Evolutionary conservation across 306 rosid genomes (phyloP).

Genomic region (Mimosa bimucronata): DNA sequence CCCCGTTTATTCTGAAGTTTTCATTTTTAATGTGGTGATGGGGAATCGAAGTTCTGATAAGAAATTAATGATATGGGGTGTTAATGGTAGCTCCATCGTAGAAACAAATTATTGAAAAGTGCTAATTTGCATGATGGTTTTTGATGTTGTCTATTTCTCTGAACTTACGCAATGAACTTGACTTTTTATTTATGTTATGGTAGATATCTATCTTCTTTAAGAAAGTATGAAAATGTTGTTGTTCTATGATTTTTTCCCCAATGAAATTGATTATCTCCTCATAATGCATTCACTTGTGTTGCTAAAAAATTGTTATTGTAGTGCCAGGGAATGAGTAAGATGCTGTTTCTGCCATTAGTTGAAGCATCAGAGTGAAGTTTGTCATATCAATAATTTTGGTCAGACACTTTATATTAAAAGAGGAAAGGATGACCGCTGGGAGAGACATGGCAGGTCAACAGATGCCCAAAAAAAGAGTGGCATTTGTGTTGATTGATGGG

Average conservation of each 20-base stretch:
- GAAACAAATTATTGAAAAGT: neutral
- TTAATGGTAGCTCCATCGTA: neutral
- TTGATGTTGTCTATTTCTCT: neutral
- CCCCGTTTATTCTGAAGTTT: neutral
- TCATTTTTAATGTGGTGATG: neutral
- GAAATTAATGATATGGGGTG: neutral
- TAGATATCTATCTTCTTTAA: neutral
- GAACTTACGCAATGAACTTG: neutral
- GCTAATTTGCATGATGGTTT: neutral
- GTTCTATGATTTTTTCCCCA: neutral
- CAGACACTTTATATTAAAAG: conserved; percentile 22
- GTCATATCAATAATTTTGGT: neutral
- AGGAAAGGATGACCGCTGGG: neutral
- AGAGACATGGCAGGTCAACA: conserved; percentile 53
- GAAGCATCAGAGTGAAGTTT: conserved; percentile 33
- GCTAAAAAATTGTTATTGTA: neutral
- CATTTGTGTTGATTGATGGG: conserved; percentile 95
- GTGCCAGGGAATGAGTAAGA: conserved; percentile 41
- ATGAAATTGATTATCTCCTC: conserved; percentile 20
- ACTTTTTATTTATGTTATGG: neutral
- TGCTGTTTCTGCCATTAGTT: conserved; percentile 30
- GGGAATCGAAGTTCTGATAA: neutral
- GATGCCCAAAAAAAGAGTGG: conserved; percentile 81
- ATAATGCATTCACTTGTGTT: conserved; percentile 11
- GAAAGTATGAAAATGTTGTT: neutral